Evolutionary conservation across 306 rosid species (phyloP), one percentile per base, ranked within the genome.

Genomic region (Pyrus communis): DNA sequence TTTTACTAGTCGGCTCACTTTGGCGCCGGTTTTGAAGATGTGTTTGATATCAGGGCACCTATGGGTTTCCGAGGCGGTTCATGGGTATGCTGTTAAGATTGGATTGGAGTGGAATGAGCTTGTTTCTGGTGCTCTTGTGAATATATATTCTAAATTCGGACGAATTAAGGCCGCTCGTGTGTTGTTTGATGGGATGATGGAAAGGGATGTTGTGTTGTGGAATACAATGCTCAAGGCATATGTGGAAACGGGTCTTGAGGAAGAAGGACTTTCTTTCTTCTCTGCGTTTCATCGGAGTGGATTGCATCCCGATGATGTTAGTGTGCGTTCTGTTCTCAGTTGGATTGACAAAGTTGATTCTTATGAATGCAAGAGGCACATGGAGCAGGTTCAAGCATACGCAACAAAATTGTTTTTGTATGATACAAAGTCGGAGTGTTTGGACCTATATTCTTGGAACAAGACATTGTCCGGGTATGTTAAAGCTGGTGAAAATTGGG

Each of bases 141-240:
- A 91, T 77, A 87, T 88, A 59, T 93, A 91, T 71, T 82, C 87
- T 17, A 91, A 88, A 73, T 82, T 84, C 15, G 77, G 80, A 43
- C 78, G 72, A 18, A 80, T 93, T 45, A 71, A 67, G 77, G 88
- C 84, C 31, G 98, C 98, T 9, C 93, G 93, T 55, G 57, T 61
- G 40, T 74, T 93, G 89, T 91, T 93, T 78, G 91, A 93, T 66
- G 72, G 89, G 75, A 91, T 88, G 90, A 66, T 84, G 31, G 84
- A 85, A 59, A 88, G 86, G 81, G 98, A 91, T 82, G 84, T 84
- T 62, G 91, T 91, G 60, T 55, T 93, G 58, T 93, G 97, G 93
- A 91, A 89, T 80, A 86, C 90, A 65, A 91, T 93, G 96, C 82
- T 93, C 42, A 88, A 87, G 86, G 93, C 88, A 15, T 93, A 89